Evolutionary conservation across 805 yeast species (phyloP).

Genomic region (Metschnikowia santaceciliae): DNA sequence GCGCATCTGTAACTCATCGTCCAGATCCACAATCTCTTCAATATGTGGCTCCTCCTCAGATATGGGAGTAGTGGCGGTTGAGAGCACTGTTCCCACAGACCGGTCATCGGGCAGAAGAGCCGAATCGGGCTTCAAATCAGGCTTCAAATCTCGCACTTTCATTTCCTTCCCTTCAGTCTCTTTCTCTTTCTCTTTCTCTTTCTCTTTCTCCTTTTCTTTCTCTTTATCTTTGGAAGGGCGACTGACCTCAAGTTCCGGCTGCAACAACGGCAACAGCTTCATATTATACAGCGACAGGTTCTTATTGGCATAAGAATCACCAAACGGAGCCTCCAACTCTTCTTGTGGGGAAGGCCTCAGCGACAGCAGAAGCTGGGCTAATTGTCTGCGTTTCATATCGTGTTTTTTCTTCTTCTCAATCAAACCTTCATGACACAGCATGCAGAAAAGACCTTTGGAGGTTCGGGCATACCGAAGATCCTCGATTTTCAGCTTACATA

Average conservation of each 20-base stretch:
- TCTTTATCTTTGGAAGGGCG: not conserved
- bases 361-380: slow-evolving; percentile 27
- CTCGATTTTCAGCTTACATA: slow-evolving; percentile 80
- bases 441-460: slow-evolving; percentile 87
- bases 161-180: too few species aligned
- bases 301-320: slow-evolving; percentile 26
- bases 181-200: not conserved
- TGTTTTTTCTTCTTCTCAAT: slow-evolving; percentile 70
- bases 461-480: slow-evolving; percentile 91
- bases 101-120: not conserved
- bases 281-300: slow-evolving; percentile 10
- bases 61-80: not conserved
- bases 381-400: slow-evolving; percentile 42
- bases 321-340: slow-evolving; percentile 35
- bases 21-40: slow-evolving; percentile 40
- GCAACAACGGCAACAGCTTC: slow-evolving; percentile 12
- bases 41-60: slow-evolving; percentile 19
- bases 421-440: slow-evolving; percentile 83
- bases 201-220: not conserved
- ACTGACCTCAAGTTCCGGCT: not conserved
- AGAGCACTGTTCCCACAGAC: not conserved
- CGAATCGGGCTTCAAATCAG: not conserved
- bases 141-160: not conserved
- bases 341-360: slow-evolving; percentile 15
- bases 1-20: slow-evolving; percentile 29